Conservation (phyloP, 1,139 yeast species). For the Hanseniaspora gamundiae region DNA sequence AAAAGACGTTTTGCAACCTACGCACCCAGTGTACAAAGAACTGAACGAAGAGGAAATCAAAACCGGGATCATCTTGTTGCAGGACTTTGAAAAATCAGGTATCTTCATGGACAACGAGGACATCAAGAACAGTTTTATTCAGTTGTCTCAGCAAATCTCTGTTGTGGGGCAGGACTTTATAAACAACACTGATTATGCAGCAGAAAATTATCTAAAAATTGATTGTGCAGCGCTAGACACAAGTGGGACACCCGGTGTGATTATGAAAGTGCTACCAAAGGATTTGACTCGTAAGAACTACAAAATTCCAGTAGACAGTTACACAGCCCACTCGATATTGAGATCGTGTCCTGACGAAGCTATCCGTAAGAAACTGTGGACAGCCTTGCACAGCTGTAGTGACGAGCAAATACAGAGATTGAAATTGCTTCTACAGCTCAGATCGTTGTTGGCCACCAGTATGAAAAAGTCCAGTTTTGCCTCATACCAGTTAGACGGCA, state of each 20-base stretch:
- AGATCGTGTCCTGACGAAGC: slow-evolving; percentile 44
- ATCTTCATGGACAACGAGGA: slow-evolving; percentile 61
- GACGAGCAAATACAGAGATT: slow-evolving; percentile 48
- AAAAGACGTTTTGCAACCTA: slow-evolving; percentile 21
- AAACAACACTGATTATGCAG: slow-evolving; percentile 22
- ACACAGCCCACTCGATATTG: slow-evolving; percentile 53
- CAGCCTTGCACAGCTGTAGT: slow-evolving; percentile 48
- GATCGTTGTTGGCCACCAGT: slow-evolving; percentile 63
- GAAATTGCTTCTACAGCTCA: slow-evolving; percentile 45
- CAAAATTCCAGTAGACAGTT: slow-evolving; percentile 57
- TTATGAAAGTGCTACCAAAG: slow-evolving; percentile 19
- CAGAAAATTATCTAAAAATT: slow-evolving; percentile 13
- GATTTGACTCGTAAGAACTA: slow-evolving; percentile 25
- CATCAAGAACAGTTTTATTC: slow-evolving; percentile 59
- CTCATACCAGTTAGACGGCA: slow-evolving; percentile 73
- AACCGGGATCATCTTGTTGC: slow-evolving; percentile 68
- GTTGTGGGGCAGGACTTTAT: slow-evolving; percentile 72
- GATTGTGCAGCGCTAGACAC: slow-evolving; percentile 12
- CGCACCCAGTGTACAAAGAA: slow-evolving; percentile 8
- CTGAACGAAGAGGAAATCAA: slow-evolving; percentile 62
- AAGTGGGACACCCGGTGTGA: slow-evolving; percentile 14
- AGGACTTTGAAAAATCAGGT: slow-evolving; percentile 87
- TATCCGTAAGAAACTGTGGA: slow-evolving; percentile 63
- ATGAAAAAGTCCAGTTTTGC: slow-evolving; percentile 65
- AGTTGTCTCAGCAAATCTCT: slow-evolving; percentile 71